phyloP scores from a whole-genome alignment of 208 protist genomes.

The Leishmania martiniquensis region DNA sequence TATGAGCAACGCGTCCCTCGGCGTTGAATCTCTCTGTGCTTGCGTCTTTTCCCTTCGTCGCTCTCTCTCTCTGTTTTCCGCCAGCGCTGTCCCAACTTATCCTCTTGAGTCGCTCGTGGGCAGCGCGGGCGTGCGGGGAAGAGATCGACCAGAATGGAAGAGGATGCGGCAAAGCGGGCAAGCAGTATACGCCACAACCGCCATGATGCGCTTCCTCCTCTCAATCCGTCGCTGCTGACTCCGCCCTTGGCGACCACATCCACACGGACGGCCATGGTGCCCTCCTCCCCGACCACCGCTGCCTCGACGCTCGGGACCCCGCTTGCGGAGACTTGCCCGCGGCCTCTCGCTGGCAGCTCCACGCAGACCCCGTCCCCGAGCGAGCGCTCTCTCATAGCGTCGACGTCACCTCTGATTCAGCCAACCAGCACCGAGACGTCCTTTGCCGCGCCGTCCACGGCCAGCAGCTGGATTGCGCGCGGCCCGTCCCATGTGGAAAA shows the following conservation, averaged over 20 bases:
- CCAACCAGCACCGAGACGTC: neutral
- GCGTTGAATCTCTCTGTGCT: no score
- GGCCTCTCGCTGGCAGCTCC: neutral
- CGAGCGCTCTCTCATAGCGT: conserved; percentile 2
- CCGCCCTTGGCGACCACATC: neutral
- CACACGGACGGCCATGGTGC: neutral
- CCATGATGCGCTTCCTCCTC: neutral
- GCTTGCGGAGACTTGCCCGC: neutral
- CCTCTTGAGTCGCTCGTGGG: neutral
- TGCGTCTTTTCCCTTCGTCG: no score
- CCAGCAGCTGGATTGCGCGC: conserved; percentile 21
- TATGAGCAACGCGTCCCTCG: neutral
- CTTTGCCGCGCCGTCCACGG: neutral
- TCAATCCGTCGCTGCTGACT: neutral
- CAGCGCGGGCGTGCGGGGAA: neutral
- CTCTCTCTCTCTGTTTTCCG: neutral
- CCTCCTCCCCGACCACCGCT: neutral
- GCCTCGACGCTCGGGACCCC: neutral
- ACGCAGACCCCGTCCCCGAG: conserved; percentile 2
- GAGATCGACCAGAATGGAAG: neutral
- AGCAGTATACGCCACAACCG: neutral
- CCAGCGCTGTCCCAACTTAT: neutral
- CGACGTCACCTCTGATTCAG: conserved; percentile 7
- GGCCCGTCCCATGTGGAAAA: neutral
- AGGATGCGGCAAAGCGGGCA: neutral